Base-by-base conservation (phyloP, 192 early-diverging fungal genomes). In the Podila epicladia region DNA sequence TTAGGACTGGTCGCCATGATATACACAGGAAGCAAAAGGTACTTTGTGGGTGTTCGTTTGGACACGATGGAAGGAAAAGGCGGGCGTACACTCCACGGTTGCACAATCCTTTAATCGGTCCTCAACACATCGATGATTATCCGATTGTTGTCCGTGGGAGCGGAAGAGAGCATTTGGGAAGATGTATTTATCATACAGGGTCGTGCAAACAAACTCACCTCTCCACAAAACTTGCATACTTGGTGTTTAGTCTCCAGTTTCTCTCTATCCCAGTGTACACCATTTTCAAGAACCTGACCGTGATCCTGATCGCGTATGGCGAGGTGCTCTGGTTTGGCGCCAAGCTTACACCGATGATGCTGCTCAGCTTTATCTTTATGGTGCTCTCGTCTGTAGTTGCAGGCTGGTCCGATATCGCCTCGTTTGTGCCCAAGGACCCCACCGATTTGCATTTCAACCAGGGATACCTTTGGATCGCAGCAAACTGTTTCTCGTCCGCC, bases 211-310 rank as follows among this genome's bases (percentile, higher is more conserved):
- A 15, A 4, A n/a, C 53, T 55, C 5, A 24, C 19, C 20, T 15
- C 22, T 53, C 24, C 24, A 22, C n/a, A 24, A 24, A 55, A 1
- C 9, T 24, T 55, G 6, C 24, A 24, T 55, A 5, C 53, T 55
- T 9, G 0, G 22, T 55, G 20, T 13, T 50, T 60, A 85, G 84
- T 50, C 82, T 99, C 8, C 95, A 97, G 76, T 97, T 90, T 82
- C 89, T 99, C 48, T 89, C 92, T 62, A 96, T 99, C 66, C 94
- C 98, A 12, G 85, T 99, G 33, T 98, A 97, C 72, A 99, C 98
- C 35, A 93, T 99, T 66, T 99, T 98, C 87, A 99, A 99, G 86
- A 99, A 99, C 87, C 78, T 98, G 73, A 99, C 98, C 41, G 98
- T 99, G 74, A 97, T 99, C 80, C 83, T 96, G n/a, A 97, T 97